phyloP scores from a whole-genome alignment of 1,284 basidiomycete genomes.

The Chalciporus piperatoides region DNA sequence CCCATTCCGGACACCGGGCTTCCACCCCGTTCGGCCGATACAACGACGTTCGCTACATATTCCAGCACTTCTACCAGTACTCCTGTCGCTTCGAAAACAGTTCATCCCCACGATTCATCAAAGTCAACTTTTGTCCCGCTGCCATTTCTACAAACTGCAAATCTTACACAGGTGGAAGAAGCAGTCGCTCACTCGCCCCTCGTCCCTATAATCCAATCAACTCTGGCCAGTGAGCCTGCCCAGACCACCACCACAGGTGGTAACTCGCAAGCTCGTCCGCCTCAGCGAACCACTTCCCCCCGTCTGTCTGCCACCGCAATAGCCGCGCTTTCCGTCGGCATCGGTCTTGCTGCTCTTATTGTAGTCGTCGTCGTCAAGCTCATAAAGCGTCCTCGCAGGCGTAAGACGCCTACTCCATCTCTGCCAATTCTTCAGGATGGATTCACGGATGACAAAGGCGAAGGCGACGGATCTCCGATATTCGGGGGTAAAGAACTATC shows the following conservation, averaged over 20 bases:
- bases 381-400: constrained; percentile 46
- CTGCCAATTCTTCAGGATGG: constrained; percentile 64
- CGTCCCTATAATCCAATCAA: constrained; percentile 7
- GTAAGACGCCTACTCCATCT: constrained; percentile 57
- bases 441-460: constrained; percentile 41
- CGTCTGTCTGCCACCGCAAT: constrained; percentile 41
- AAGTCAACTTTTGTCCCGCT: constrained; percentile 28
- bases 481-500: constrained; percentile 70
- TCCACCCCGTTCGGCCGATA: constrained; percentile 19
- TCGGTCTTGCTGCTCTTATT: constrained; percentile 52
- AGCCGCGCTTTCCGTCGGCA: constrained; percentile 57
- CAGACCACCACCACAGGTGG: constrained; percentile 3
- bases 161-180: constrained; percentile 25
- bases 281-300: constrained; percentile 6
- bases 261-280: constrained; percentile 1
- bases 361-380: constrained; percentile 48
- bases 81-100: constrained; percentile 3
- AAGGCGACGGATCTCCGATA: constrained; percentile 60
- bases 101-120: constrained; percentile 13
- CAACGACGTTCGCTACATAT: constrained; percentile 6
- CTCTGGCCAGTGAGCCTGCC: constrained; percentile 9
- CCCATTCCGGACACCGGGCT: constrained; percentile 51
- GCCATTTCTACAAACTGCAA: constrained; percentile 29
- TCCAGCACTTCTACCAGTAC: neutral
- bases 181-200: constrained; percentile 16